Evolutionary conservation across 2,329 filamentous ascomycete genomes (phyloP).

Genomic region (Paraphaeosphaeria minitans): DNA sequence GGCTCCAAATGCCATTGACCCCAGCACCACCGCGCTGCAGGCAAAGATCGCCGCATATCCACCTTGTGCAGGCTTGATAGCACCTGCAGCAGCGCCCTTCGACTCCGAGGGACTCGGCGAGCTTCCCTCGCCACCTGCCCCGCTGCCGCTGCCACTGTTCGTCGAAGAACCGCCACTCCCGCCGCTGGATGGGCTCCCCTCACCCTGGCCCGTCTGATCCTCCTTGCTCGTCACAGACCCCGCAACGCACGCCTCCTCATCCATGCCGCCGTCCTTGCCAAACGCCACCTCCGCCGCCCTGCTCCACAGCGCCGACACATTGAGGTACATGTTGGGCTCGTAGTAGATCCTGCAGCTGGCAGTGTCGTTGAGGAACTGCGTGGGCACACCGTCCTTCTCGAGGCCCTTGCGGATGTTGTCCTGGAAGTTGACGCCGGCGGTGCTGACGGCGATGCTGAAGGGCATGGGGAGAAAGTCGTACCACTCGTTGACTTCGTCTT

Average conservation of each 20-base stretch:
- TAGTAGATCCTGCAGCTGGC: conserved; percentile 67
- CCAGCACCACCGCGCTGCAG: conserved; percentile 16
- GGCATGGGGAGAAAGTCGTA: conserved; percentile 26
- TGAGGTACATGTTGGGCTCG: conserved; percentile 58
- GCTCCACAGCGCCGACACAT: conserved; percentile 60
- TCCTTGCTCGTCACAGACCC: conserved; percentile 36
- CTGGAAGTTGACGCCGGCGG: conserved; percentile 45
- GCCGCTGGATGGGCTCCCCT: conserved; percentile 23
- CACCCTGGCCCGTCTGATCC: conserved; percentile 33
- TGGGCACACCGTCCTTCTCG: conserved; percentile 48
- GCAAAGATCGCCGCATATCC: conserved; percentile 19
- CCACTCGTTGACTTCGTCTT: conserved; percentile 26
- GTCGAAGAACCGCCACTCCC: background rate
- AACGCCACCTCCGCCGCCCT: conserved; percentile 39
- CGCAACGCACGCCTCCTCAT: conserved; percentile 33
- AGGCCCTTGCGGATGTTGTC: conserved; percentile 45
- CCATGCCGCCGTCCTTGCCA: conserved; percentile 32
- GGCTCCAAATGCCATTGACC: conserved; percentile 19
- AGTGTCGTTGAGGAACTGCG: conserved; percentile 66
- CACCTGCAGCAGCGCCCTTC: conserved; percentile 18
- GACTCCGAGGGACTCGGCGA: conserved; percentile 7
- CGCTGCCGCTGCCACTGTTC: conserved; percentile 10
- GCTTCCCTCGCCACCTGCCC: conserved; percentile 3
- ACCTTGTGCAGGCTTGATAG: conserved; percentile 5
- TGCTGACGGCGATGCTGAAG: conserved; percentile 27